Percentiles rank a stretch among this genome's conserved stretches.
These are phyloP conservation scores for Whalleya microplaca DNA, from an alignment of 2,329 filamentous ascomycete genomes.

Conservation along the genomic window DNA sequence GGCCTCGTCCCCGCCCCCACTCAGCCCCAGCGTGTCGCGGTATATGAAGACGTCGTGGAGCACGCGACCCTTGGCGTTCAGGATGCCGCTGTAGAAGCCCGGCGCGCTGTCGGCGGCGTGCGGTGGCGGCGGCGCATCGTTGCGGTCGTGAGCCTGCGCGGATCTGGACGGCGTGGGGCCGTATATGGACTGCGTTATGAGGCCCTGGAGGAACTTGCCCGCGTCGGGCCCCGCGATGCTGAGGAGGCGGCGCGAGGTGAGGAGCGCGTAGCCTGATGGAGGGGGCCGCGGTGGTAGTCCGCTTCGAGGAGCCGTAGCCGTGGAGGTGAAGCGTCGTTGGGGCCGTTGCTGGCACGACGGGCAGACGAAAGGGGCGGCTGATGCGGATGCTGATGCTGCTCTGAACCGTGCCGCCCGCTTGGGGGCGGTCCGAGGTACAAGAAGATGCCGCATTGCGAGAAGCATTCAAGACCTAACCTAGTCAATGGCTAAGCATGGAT, in stretches of 20 bases:
- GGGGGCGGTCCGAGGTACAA: slow-evolving; percentile 11
- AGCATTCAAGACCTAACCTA: background rate
- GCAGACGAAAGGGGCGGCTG: slow-evolving; percentile 32
- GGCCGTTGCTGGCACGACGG: slow-evolving; percentile 30
- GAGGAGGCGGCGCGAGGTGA: slow-evolving; percentile 79
- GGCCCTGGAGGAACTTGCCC: slow-evolving; percentile 83
- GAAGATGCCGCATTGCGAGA: slow-evolving; percentile 12
- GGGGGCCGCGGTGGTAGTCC: slow-evolving; percentile 46
- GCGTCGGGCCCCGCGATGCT: slow-evolving; percentile 79
- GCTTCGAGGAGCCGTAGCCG: slow-evolving; percentile 25
- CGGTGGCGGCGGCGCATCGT: slow-evolving; percentile 30
- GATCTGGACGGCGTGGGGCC: slow-evolving; percentile 42
- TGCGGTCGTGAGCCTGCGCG: slow-evolving; percentile 18
- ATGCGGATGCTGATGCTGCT: background rate
- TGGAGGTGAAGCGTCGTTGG: slow-evolving; percentile 24
- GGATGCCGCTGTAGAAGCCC: slow-evolving; percentile 80
- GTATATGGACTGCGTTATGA: slow-evolving; percentile 73
- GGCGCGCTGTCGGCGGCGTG: background rate
- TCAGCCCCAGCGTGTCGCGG: slow-evolving; percentile 50
- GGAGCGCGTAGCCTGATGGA: slow-evolving; percentile 51
- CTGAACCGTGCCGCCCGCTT: background rate
- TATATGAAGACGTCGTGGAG: slow-evolving; percentile 92
- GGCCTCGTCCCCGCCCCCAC: slow-evolving; percentile 38
- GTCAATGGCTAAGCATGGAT: no score
- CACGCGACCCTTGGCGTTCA: slow-evolving; percentile 83